Conservation (phyloP, 768 basidiomycete species). For the Holtermanniella nyarrowii region DNA sequence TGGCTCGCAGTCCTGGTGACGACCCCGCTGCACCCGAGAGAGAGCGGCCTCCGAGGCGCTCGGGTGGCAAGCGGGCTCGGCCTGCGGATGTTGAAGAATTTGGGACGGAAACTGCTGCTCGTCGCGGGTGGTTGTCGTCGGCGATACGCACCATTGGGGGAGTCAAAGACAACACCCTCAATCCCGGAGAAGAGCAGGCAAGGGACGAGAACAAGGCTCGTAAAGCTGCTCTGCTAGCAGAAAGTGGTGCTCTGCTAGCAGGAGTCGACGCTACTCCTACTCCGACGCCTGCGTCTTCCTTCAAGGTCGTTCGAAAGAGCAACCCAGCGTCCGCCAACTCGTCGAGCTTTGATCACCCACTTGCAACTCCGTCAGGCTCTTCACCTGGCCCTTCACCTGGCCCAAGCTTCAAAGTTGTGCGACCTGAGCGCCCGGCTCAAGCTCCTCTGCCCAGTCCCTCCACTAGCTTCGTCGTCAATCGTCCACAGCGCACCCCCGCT, state of each 20-base stretch:
- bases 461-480: not conserved
- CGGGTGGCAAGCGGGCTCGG: not conserved
- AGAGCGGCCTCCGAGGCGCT: not conserved
- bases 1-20: not conserved
- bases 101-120: not conserved
- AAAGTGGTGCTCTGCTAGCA: slow-evolving; percentile 27
- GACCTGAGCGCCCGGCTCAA: too few species aligned
- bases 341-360: too few species aligned
- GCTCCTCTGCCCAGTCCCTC: too few species aligned
- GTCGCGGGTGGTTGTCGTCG: not conserved
- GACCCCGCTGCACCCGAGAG: not conserved
- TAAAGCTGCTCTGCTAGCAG: slow-evolving; percentile 27
- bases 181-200: slow-evolving; percentile 14
- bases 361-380: too few species aligned
- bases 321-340: too few species aligned
- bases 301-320: not conserved
- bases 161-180: slow-evolving; percentile 8
- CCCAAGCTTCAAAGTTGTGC: too few species aligned
- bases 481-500: not conserved
- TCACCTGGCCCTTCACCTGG: too few species aligned
- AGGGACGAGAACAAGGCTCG: slow-evolving; percentile 33
- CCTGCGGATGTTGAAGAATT: not conserved
- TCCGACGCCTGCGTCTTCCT: not conserved
- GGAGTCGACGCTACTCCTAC: slow-evolving; percentile 22
- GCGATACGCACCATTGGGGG: slow-evolving; percentile 1